A percentile compares a stretch with the other conserved stretches of the same genome.
These are phyloP conservation scores for Peniophora sp. DNA, from an alignment of 1,284 basidiomycete genomes.

Conservation along the genomic window DNA sequence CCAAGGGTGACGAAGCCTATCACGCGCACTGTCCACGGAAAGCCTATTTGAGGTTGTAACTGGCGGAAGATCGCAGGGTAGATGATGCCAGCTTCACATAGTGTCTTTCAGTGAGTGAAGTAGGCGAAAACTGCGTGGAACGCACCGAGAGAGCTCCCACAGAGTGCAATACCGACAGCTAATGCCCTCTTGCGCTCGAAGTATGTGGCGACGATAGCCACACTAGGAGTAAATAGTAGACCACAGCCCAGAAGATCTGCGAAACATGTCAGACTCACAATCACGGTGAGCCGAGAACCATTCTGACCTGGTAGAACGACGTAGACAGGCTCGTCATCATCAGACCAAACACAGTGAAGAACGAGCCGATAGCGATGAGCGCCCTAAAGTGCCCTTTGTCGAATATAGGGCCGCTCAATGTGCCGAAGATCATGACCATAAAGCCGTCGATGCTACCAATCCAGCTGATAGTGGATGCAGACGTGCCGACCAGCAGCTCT, in stretches of 20 bases:
- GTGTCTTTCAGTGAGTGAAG: neutral
- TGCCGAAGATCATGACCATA: conserved; percentile 9
- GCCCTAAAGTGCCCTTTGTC: conserved; percentile 10
- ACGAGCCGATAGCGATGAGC: conserved; percentile 10
- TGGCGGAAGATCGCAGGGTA: conserved; percentile 16
- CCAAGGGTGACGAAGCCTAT: conserved; percentile 12
- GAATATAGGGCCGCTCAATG: conserved; percentile 12
- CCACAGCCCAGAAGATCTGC: conserved; percentile 44
- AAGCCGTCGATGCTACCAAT: conserved; percentile 13
- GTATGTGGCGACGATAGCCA: conserved; percentile 10
- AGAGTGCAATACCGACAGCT: conserved; percentile 5
- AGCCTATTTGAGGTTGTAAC: conserved; percentile 16
- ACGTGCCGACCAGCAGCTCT: conserved; percentile 3
- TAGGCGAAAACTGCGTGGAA: neutral
- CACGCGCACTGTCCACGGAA: conserved; percentile 18
- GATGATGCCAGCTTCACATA: conserved; percentile 15
- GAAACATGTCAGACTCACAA: too few relatives aligned
- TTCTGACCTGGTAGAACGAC: conserved; percentile 48
- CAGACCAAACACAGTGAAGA: conserved; percentile 30
- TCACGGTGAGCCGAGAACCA: too few relatives aligned
- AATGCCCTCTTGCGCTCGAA: conserved; percentile 16
- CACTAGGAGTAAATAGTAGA: conserved; percentile 30
- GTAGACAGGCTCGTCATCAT: conserved; percentile 46
- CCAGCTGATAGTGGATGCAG: conserved; percentile 13
- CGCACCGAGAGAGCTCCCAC: conserved; percentile 34